Conservation (phyloP, 2,329 filamentous ascomycete species). For the Trichoderma asperellum region DNA sequence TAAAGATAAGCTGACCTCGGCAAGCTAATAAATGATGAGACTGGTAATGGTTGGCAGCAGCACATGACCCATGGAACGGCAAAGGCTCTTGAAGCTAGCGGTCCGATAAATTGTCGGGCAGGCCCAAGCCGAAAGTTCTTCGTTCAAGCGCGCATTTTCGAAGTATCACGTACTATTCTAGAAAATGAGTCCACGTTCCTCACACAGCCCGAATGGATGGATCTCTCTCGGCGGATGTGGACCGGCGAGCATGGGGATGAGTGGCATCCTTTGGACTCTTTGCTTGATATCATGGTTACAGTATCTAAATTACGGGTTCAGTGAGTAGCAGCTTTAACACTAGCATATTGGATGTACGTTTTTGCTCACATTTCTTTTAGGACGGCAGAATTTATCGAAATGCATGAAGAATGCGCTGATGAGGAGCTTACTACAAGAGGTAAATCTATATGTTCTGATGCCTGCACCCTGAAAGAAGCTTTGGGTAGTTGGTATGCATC, state of each 20-base stretch:
- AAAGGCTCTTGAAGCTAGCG: conserved; percentile 38
- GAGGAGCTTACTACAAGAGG: neutral
- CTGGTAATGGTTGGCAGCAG: conserved; percentile 41
- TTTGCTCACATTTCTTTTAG: neutral
- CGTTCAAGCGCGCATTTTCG: conserved; percentile 37
- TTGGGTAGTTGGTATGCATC: conserved; percentile 30
- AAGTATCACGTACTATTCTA: conserved; percentile 35
- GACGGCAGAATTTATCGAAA: conserved; percentile 3
- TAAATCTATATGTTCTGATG: conserved; percentile 10
- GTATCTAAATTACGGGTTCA: conserved; percentile 40
- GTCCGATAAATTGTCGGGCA: conserved; percentile 35
- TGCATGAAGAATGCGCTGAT: neutral
- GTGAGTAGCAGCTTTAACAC: conserved; percentile 31
- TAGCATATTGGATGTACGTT: neutral
- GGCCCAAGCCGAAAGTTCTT: conserved; percentile 38
- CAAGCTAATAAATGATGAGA: conserved; percentile 41
- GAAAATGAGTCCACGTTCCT: conserved; percentile 36
- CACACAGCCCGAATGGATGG: conserved; percentile 33
- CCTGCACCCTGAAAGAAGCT: conserved; percentile 22
- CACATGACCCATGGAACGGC: conserved; percentile 44
- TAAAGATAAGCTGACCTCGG: neutral
- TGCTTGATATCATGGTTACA: conserved; percentile 40
- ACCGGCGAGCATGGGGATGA: conserved; percentile 6
- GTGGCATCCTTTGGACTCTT: conserved; percentile 31
- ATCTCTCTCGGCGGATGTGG: conserved; percentile 22